Evolutionary conservation across 2,329 filamentous ascomycete species (phyloP).

Genomic region (Talaromyces sp.): DNA sequence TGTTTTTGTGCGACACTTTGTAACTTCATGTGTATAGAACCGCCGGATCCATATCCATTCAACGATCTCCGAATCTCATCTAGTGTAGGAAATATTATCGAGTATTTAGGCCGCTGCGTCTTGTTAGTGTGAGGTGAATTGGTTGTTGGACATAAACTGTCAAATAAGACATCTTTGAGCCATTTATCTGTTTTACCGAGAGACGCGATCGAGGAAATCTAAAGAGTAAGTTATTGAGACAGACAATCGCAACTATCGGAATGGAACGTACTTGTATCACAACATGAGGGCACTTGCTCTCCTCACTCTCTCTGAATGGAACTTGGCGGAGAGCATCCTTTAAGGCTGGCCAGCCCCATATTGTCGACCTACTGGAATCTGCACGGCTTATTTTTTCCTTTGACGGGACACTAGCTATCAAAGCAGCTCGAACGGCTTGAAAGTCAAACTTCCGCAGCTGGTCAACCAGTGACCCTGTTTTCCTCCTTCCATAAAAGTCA

Average conservation of each 20-base stretch:
- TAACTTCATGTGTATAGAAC: slow-evolving; percentile 77
- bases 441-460: slow-evolving; percentile 67
- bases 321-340: slow-evolving; percentile 57
- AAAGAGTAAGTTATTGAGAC: slow-evolving; percentile 29
- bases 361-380: slow-evolving; percentile 47
- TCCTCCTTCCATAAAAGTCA: slow-evolving; percentile 60
- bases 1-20: slow-evolving; percentile 67
- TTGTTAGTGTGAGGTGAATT: slow-evolving; percentile 14
- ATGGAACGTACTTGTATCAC: slow-evolving; percentile 27
- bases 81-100: slow-evolving; percentile 75
- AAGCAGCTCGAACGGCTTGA: slow-evolving; percentile 60
- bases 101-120: slow-evolving; percentile 51
- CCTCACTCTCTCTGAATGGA: slow-evolving; percentile 39
- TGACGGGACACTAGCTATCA: slow-evolving; percentile 77
- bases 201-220: slow-evolving; percentile 80
- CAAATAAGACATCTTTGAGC: slow-evolving; percentile 64
- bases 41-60: slow-evolving; percentile 73
- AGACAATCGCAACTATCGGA: too few relatives aligned
- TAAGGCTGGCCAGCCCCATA: slow-evolving; percentile 75
- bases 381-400: slow-evolving; percentile 51
- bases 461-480: slow-evolving; percentile 53
- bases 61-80: slow-evolving; percentile 73
- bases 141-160: slow-evolving; percentile 30
- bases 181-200: slow-evolving; percentile 68
- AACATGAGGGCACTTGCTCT: slow-evolving; percentile 32